Evolutionary conservation across 108 stramenopile species (phyloP), one percentile per base, ranked within the genome.

Genomic region (Craspedostauros australis): DNA sequence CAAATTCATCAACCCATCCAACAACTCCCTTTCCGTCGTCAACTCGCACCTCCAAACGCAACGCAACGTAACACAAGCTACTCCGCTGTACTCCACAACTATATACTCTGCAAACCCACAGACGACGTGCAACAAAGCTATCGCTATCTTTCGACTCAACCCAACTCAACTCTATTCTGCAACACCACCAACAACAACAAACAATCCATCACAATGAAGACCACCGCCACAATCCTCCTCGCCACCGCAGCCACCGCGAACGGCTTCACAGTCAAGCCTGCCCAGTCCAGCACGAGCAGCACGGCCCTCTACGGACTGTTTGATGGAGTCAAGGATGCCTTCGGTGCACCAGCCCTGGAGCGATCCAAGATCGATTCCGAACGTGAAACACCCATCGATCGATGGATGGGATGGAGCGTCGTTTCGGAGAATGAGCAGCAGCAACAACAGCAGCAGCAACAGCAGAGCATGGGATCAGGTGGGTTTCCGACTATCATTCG

Each of bases 321-420:
- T 55, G 88, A 90, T 45, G 88, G 84, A 41, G 82, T 90, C 0
- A 90, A 90, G 50, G 84, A 86, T 4, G 88, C 88, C 25, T 90
- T 90, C 40, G 64, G 69, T 3, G 77, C 82, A 20, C 79, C 80
- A 25, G 83, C 86, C 14, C 57, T 81, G 62, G 84, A 80, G 42
- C 52, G 64, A 43, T 60, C 59, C 0, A 37, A 62, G 5, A 38
- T 92, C 26, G 76, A 80, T 42, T 60, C 75, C 0, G 82, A 88
- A 50, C 51, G 90, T 51, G 86, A 92, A 73, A 92, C 90, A 19
- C 90, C 90, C 6, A 92, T 92, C 55, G 90, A 92, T 59, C 66
- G 90, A 70, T 92, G 90, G 90, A 88, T 92, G 86, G 90, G 90
- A 54, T 92, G 90, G 90, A 82, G 74, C 57, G 76, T 86, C 0